Conservation (phyloP, 768 basidiomycete species). For the Hericium coralloides region DNA sequence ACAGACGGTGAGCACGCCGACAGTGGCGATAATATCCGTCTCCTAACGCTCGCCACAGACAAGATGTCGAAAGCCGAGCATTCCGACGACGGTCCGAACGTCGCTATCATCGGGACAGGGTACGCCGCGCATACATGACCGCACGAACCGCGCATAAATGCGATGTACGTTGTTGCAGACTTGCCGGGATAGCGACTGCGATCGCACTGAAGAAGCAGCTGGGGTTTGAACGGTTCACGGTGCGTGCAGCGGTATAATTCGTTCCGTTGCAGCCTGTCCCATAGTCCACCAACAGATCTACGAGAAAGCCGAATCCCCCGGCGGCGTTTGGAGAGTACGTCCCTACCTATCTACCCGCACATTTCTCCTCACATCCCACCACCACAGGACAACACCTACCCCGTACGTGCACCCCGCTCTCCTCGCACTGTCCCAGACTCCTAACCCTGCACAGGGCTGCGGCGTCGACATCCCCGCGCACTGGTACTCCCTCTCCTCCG, state of each 20-base stretch:
- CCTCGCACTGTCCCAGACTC: neutral
- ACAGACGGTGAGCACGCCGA: no score
- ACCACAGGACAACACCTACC: slow-evolving; percentile 19
- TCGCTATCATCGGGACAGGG: slow-evolving; percentile 21
- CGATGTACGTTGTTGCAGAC: slow-evolving; percentile 3
- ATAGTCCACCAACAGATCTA: slow-evolving; percentile 20
- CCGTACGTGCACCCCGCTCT: slow-evolving; percentile 9
- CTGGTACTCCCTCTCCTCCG: slow-evolving; percentile 22
- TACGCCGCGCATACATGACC: neutral
- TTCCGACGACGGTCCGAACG: slow-evolving; percentile 1
- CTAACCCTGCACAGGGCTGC: slow-evolving; percentile 16
- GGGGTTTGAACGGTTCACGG: slow-evolving; percentile 22
- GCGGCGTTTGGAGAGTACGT: slow-evolving; percentile 21
- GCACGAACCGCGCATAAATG: neutral
- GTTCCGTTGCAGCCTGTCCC: neutral
- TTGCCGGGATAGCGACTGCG: slow-evolving; percentile 21
- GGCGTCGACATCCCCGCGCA: slow-evolving; percentile 18
- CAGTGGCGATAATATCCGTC: no score
- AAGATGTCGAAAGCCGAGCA: neutral
- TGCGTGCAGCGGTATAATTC: slow-evolving; percentile 7
- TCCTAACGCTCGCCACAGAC: neutral
- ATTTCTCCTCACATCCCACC: neutral
- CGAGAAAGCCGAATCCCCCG: slow-evolving; percentile 21
- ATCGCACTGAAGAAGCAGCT: slow-evolving; percentile 24
- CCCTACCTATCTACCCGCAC: neutral